Evolutionary conservation across 2,329 filamentous ascomycete species (phyloP).

Genomic region (Cyclaneusma minus): DNA sequence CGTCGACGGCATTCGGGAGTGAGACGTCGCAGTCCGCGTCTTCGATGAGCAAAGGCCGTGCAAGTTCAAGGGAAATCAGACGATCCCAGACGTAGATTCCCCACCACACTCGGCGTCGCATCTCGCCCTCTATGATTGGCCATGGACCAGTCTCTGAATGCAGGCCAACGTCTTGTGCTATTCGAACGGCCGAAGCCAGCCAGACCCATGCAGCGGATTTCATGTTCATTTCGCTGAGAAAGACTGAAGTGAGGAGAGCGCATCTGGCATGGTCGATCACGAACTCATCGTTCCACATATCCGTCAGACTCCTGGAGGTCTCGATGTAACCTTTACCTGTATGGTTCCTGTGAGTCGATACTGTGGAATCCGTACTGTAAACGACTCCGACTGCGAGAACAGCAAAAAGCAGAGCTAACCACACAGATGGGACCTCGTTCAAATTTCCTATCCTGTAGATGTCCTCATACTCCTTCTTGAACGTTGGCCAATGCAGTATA

Average conservation of each 20-base stretch:
- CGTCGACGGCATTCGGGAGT: slow-evolving; percentile 66
- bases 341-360: slow-evolving; percentile 34
- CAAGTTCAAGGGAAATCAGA: slow-evolving; percentile 63
- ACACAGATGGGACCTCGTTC: slow-evolving; percentile 46
- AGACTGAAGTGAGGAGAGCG: slow-evolving; percentile 60
- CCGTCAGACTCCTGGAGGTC: slow-evolving; percentile 50
- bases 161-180: slow-evolving; percentile 71
- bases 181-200: slow-evolving; percentile 65
- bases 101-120: slow-evolving; percentile 87
- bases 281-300: slow-evolving; percentile 70
- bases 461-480: slow-evolving; percentile 59
- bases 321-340: slow-evolving; percentile 56
- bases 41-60: slow-evolving; percentile 67
- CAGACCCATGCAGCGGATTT: slow-evolving; percentile 77
- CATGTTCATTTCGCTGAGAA: slow-evolving; percentile 71
- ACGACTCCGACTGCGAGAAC: slow-evolving; percentile 72
- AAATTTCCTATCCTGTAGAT: slow-evolving; percentile 54
- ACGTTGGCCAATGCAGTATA: slow-evolving; percentile 76
- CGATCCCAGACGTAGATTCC: slow-evolving; percentile 81
- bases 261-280: slow-evolving; percentile 61
- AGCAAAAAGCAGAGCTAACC: slow-evolving; percentile 70
- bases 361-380: slow-evolving; percentile 43
- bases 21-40: slow-evolving; percentile 78
- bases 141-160: slow-evolving; percentile 61
- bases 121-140: slow-evolving; percentile 65